Evolutionary conservation across 1,139 yeast genomes (phyloP), one percentile per base, ranked within the genome.

Genomic region (Geotrichum aggregatum): DNA sequence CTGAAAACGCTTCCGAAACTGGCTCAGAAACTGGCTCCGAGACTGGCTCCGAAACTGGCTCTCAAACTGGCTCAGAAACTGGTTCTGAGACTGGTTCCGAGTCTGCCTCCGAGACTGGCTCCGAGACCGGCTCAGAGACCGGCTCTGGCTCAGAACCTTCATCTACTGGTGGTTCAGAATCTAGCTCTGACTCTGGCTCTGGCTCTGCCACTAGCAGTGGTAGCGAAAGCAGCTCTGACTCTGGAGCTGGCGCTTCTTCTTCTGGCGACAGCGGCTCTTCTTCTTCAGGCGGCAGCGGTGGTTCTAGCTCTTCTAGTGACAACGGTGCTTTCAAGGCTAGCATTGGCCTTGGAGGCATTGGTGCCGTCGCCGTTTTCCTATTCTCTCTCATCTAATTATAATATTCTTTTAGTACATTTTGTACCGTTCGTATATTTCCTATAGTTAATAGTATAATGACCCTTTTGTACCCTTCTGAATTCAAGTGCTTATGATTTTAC

Each of bases 61-160:
- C 16, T 36, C 7, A 24, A 8, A 24, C 28, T 44, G 16, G 39
- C 7, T 42, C 46, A 7, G 40, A 11, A 21, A 24, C 39, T 19
- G 45, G 44, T 21, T 26, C 45, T 71, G 76, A 24, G 5, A 5
- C 14, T 67, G 82, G 64, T 58, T 81, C 30, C 82, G 77, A 59
- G 78, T 77, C 64, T 75, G 73, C 70, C 71, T 70, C 45, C 72
- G 72, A 3, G 35, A 11, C 43, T 41, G 51, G 34, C 14, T 30
- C 51, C 41, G 51, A 43, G n/a, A 3, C 41, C 2, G 42, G 36
- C 43, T 35, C 52, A 19, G 44, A 18, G 14, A 13, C 30, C 18
- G 46, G 42, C 18, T 39, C 54, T 18, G 40, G 47, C 28, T 40
- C 50, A 46, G 41, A 47, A 3, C 26, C 50, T 30, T n/a, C n/a